A percentile compares a stretch with the other conserved stretches of the same genome.
Evolutionary conservation across 768 basidiomycete species (phyloP).

Genomic region (Mycena pura): DNA sequence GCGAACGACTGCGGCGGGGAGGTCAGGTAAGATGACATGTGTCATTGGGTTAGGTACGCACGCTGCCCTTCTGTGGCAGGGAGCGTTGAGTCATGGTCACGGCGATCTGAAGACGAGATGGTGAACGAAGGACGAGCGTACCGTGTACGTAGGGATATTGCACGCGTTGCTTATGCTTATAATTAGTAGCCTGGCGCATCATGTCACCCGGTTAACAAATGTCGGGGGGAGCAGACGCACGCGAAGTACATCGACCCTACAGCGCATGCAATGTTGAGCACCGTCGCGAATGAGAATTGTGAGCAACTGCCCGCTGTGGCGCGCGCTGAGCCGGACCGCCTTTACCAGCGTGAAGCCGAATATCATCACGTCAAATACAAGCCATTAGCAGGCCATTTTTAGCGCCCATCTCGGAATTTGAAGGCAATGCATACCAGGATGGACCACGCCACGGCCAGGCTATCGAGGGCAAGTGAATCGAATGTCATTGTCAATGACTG

Average conservation of each 20-base stretch:
- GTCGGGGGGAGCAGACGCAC: constrained; percentile 30
- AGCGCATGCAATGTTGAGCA: constrained; percentile 20
- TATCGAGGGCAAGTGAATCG: too few species aligned
- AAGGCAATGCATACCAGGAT: constrained; percentile 31
- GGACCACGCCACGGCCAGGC: constrained; percentile 43
- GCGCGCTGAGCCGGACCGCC: constrained; percentile 35
- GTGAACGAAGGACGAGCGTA: constrained; percentile 31
- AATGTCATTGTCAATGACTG: too few species aligned
- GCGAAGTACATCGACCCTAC: constrained; percentile 48
- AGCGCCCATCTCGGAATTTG: neutral
- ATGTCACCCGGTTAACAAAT: neutral
- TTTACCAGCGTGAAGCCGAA: constrained; percentile 51
- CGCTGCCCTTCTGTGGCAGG: constrained; percentile 38
- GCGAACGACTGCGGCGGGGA: constrained; percentile 35
- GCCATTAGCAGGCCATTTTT: neutral
- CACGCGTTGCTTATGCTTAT: constrained; percentile 41
- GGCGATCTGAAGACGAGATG: neutral
- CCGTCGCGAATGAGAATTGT: constrained; percentile 48
- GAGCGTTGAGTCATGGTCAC: neutral
- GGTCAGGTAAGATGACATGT: neutral
- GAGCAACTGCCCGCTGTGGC: constrained; percentile 37
- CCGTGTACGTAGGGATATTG: constrained; percentile 47
- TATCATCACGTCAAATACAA: constrained; percentile 47
- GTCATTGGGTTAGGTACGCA: too few species aligned
- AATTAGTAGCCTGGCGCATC: constrained; percentile 40